phyloP scores from a whole-genome alignment of 2,329 filamentous ascomycete species.

The Blumeriella jaapii region DNA sequence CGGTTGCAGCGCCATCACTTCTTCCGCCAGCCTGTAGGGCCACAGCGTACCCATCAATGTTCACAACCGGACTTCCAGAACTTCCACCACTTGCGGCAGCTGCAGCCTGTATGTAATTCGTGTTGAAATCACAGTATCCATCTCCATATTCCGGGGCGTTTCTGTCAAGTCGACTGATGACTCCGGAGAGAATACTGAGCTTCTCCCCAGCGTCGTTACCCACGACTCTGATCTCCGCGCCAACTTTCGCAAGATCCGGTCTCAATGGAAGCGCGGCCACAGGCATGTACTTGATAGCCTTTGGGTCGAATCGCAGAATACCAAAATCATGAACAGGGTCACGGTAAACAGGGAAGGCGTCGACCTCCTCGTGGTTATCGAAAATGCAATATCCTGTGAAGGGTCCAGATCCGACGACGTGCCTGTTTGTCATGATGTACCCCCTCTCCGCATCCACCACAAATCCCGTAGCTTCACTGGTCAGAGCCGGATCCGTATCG shows the following conservation, averaged over 20 bases:
- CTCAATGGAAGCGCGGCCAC: conserved; percentile 68
- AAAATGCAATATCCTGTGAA: conserved; percentile 99
- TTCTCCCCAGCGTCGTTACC: conserved; percentile 99
- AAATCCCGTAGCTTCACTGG: conserved; percentile 93
- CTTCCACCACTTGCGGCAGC: conserved; percentile 93
- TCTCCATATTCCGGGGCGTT: conserved; percentile 98
- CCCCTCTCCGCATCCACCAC: conserved; percentile 91
- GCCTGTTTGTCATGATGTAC: conserved; percentile 78
- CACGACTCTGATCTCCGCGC: conserved; percentile 89
- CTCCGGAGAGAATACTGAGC: conserved; percentile 91
- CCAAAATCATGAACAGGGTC: conserved; percentile 98
- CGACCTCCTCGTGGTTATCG: conserved; percentile 95
- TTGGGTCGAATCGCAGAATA: conserved; percentile 90
- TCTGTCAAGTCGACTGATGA: conserved; percentile 89
- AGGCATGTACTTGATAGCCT: conserved; percentile 94
- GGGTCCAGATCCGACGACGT: conserved; percentile 88
- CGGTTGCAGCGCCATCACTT: conserved; percentile 88
- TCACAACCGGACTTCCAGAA: conserved; percentile 96
- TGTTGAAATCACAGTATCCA: conserved; percentile 95
- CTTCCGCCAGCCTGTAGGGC: conserved; percentile 89
- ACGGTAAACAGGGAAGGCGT: conserved; percentile 92
- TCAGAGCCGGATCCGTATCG: conserved; percentile 88
- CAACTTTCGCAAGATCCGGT: conserved; percentile 80
- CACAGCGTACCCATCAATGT: conserved; percentile 84
- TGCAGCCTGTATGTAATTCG: conserved; percentile 93